Conservation (phyloP, 805 yeast species). For the Sugiyamaella lignohabitans region DNA sequence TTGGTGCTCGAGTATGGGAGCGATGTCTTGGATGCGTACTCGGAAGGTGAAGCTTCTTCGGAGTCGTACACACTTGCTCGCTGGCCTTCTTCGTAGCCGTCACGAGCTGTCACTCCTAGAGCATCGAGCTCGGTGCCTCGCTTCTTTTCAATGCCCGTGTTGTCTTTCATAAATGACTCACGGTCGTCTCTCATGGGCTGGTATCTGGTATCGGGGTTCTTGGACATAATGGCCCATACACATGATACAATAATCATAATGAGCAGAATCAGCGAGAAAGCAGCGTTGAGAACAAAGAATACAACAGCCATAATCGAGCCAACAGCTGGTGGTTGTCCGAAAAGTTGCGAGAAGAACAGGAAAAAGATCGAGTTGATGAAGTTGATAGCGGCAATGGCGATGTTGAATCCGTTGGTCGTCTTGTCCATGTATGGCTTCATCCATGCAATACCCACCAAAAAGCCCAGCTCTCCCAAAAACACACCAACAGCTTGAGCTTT, state of each 20-base stretch:
- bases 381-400: constrained; percentile 72
- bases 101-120: constrained; percentile 49
- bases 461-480: constrained; percentile 67
- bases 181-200: constrained; percentile 97
- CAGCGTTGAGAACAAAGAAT: constrained; percentile 83
- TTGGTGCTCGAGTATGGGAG: constrained; percentile 1
- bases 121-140: constrained; percentile 56
- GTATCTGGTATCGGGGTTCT: constrained; percentile 92
- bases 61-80: not conserved
- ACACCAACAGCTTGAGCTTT: constrained; percentile 73
- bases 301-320: constrained; percentile 88
- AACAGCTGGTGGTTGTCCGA: constrained; percentile 80
- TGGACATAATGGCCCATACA: constrained; percentile 70
- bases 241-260: constrained; percentile 86
- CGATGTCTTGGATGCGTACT: constrained; percentile 3
- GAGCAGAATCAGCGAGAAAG: constrained; percentile 72
- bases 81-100: constrained; percentile 26
- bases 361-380: constrained; percentile 80
- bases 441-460: constrained; percentile 59
- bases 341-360: constrained; percentile 79
- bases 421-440: constrained; percentile 89
- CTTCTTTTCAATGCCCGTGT: constrained; percentile 18
- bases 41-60: not conserved
- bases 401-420: constrained; percentile 89
- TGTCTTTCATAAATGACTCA: constrained; percentile 67